Evolutionary conservation across 345 rosid species (phyloP), one percentile per base, ranked within the genome.

Genomic region (Rhizophora mangle): DNA sequence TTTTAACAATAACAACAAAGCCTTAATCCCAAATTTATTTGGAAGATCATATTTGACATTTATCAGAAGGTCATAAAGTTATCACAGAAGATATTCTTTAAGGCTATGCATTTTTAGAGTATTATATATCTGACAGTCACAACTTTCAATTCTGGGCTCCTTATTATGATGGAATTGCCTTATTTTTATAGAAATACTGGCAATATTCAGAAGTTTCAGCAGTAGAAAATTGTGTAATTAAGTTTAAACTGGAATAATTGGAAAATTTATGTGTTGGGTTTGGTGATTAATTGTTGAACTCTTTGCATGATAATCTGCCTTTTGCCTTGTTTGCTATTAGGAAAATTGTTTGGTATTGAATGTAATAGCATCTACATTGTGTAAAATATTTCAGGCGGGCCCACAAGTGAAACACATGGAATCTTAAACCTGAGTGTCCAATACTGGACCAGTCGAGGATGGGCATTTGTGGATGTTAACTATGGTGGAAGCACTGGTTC

Each of bases 401-500:
- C 99, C 64, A 92, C 99, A 21, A 18, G 76, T 75, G 99, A 95
- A 77, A 75, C 96, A 57, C 92, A 72, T 46, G 97, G 96, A 72
- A 82, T 77, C 39, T 77, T 94, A 78, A 84, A 88, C 76, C 78
- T 86, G 62, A 87, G 87, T 72, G 76, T 88, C 79, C 99, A 95
- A 76, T 95, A 85, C 79, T 95, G 96, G 96, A 95, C 99, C 21
- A 95, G 96, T 79, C 83, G 99, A 64, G 99, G 99, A 65, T 95
- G 99, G 99, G 97, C 97, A 53, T 78, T 86, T 70, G 97, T 88
- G 72, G 99, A 92, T 81, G 97, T 95, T 62, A 95, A 92, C 70
- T 95, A 92, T 65, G 99, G 97, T 72, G 99, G 97, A 85, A 95
- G 99, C 93, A 89, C 97, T 67, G 99, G 99, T 95, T 76, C 70